A percentile compares a stretch with the other conserved stretches of the same genome.
These are phyloP conservation scores for Chytriomyces sp. DNA, from an alignment of 192 early-diverging fungal species.

Conservation along the genomic window DNA sequence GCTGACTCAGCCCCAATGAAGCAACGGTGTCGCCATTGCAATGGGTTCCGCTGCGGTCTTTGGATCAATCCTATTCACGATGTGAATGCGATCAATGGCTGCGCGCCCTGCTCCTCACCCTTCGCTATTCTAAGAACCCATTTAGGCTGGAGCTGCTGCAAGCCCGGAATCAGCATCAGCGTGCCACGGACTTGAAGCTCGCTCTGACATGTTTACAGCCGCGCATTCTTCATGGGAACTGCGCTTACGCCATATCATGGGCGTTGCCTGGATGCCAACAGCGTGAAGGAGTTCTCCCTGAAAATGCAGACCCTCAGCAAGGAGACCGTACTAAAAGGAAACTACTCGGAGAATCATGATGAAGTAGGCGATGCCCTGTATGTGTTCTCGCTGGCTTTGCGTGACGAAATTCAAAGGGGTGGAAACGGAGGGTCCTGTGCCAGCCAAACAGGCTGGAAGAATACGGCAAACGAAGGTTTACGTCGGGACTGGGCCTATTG, in stretches of 20 bases:
- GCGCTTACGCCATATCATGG: constrained; percentile 40
- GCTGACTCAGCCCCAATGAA: neutral
- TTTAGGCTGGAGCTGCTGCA: constrained; percentile 29
- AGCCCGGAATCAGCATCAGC: constrained; percentile 25
- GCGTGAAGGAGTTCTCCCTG: constrained; percentile 41
- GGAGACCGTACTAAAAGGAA: constrained; percentile 30
- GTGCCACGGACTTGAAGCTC: constrained; percentile 43
- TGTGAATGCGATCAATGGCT: neutral
- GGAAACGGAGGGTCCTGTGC: neutral
- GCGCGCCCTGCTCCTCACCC: neutral
- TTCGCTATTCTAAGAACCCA: neutral
- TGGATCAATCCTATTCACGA: neutral
- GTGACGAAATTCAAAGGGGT: constrained; percentile 32
- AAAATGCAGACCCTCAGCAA: constrained; percentile 32
- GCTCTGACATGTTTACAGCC: constrained; percentile 48
- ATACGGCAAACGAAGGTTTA: neutral
- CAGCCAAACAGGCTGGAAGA: neutral
- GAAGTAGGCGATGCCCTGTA: constrained; percentile 37
- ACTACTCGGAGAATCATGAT: constrained; percentile 27
- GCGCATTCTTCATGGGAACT: constrained; percentile 46
- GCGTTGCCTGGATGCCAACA: constrained; percentile 43
- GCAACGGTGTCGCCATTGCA: neutral
- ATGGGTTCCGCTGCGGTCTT: constrained; percentile 15
- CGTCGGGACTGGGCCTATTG: neutral
- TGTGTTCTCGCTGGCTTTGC: constrained; percentile 40